Evolutionary conservation across 2,329 filamentous ascomycete species (phyloP), one percentile per base, ranked within the genome.

Genomic region (Arthrobotrys entomopaga): DNA sequence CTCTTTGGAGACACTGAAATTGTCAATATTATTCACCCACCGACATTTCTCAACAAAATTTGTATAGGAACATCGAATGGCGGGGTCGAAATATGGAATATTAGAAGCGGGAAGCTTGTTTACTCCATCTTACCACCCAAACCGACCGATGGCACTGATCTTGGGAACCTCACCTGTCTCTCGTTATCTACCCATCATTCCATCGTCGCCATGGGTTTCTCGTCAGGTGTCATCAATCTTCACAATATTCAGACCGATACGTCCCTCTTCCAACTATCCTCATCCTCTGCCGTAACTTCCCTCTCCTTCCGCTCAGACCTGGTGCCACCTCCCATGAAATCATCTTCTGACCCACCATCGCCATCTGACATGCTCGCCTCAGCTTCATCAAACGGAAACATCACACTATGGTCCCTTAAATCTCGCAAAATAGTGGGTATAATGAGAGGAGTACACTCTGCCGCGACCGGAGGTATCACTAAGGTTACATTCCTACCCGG

Each of bases 321-420:
- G 16, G 20, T 70, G 8, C 71, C 71, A 15, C 71, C 71, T 1
- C 71, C 64, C 8, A 19, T 70, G 15, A 75, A 75, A 40, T 69
- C 65, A 7, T 69, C 71, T 6, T 70, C 57, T 15, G 65, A 75
- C 8, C 65, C 71, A 1, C 71, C 71, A 2, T 65, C 64, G 3
- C 75, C 77, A 1, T 74, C 75, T 24, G 78, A 79, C 40, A 97
- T 99, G 93, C 94, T 94, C 6, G 98, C 95, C 0, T 89, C 92
- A 7, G 93, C 91, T 20, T 84, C 85, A 24, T 85, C 87, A 2
- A 93, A 87, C 75, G 94, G 95, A 38, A 95, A 99, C 81, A 87
- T 99, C 50, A 96, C 92, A 0, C 90, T 99, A 77, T 99, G 95
- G 95, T 95, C 99, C 81, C 85, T 99, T 66, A 97, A 97, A 80